These are phyloP conservation scores for Nyctanthes arbortristis DNA, from an alignment of 257 asterid genomes.

Conservation along the genomic window DNA sequence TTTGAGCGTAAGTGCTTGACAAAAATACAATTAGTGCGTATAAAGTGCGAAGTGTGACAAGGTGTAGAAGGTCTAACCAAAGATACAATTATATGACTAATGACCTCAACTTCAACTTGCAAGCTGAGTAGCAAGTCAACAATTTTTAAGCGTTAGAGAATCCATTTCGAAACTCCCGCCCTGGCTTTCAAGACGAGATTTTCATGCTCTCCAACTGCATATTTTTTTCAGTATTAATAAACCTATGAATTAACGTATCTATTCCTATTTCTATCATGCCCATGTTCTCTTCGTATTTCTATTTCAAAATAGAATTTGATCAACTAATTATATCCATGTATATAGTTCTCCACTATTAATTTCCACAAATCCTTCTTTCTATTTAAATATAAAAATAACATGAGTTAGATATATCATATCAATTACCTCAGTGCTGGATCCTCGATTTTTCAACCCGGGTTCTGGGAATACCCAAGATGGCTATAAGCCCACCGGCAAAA, in stretches of 20 bases:
- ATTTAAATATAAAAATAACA: no score
- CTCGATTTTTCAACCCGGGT: constrained; percentile 65
- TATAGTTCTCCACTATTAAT: no score
- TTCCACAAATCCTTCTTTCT: no score
- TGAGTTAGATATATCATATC: not conserved
- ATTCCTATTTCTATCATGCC: no score
- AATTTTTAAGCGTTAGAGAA: not conserved
- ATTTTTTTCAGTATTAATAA: not conserved
- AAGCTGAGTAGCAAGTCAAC: not conserved
- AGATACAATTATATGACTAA: no score
- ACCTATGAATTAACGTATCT: no score
- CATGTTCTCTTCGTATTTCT: no score
- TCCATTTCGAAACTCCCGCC: not conserved
- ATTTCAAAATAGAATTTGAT: not conserved
- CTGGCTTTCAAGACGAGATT: not conserved
- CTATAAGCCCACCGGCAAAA: constrained; percentile 61
- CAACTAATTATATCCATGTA: not conserved
- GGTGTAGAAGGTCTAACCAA: no score
- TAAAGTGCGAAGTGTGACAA: no score
- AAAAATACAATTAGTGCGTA: no score
- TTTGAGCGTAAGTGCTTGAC: no score
- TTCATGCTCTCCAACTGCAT: not conserved
- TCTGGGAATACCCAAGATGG: constrained; percentile 83
- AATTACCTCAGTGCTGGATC: constrained; percentile 54
- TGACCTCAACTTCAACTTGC: not conserved